Evolutionary conservation across 345 rosid species (phyloP).

Genomic region (Arabidopsis suecica): DNA sequence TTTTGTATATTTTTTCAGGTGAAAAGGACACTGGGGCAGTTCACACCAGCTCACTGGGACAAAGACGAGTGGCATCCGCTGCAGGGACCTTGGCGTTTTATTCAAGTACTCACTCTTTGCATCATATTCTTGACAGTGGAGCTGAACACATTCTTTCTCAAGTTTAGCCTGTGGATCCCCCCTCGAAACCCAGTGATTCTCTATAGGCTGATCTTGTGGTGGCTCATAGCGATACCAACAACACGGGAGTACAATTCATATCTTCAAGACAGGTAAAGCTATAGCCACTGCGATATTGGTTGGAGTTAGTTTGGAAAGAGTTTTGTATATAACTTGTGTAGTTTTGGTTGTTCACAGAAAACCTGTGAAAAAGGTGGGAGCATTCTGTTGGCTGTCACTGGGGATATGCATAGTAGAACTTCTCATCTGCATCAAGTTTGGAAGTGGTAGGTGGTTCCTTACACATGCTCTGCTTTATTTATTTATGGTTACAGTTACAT

Average conservation of each 20-base stretch:
- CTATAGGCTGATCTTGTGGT: slow-evolving; percentile 94
- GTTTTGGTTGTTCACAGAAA: slow-evolving; percentile 54
- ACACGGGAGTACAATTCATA: slow-evolving; percentile 96
- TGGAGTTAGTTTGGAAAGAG: slow-evolving; percentile 10
- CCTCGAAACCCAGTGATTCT: slow-evolving; percentile 90
- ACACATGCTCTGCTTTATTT: slow-evolving; percentile 14
- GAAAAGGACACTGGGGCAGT: slow-evolving; percentile 86
- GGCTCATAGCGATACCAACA: slow-evolving; percentile 97
- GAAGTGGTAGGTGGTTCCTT: slow-evolving; percentile 65
- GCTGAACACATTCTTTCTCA: slow-evolving; percentile 96
- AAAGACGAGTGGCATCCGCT: slow-evolving; percentile 99
- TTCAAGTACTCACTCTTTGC: slow-evolving; percentile 93
- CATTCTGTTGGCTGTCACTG: slow-evolving; percentile 98
- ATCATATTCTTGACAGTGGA: slow-evolving; percentile 86
- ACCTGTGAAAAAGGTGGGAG: slow-evolving; percentile 89
- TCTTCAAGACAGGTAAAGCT: slow-evolving; percentile 82
- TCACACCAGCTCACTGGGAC: slow-evolving; percentile 99
- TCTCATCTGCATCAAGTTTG: slow-evolving; percentile 96
- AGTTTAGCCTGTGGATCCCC: slow-evolving; percentile 97
- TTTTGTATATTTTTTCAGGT: slow-evolving; percentile 52
- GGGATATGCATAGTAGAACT: slow-evolving; percentile 97
- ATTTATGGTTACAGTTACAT: not conserved
- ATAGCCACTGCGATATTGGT: slow-evolving; percentile 23
- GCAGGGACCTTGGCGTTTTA: slow-evolving; percentile 96
- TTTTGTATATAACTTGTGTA: slow-evolving; percentile 4